phyloP scores from a whole-genome alignment of 257 asterid genomes.

The Rhazya stricta region DNA sequence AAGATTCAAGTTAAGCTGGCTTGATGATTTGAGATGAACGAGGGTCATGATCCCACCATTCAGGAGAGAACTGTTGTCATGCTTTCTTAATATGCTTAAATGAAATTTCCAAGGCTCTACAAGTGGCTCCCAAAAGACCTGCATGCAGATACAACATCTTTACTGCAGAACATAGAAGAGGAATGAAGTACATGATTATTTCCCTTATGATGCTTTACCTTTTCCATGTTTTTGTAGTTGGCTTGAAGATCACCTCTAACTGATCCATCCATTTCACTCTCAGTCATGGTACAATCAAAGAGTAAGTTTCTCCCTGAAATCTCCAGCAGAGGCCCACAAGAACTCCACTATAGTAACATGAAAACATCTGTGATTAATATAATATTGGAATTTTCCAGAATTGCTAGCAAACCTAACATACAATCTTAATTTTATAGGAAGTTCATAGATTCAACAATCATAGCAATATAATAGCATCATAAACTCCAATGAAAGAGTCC shows the following conservation, averaged over 20 bases:
- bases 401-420: neutral
- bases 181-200: conserved; percentile 2
- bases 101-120: conserved; percentile 84
- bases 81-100: conserved; percentile 51
- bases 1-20: conserved; percentile 74
- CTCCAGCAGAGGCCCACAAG: conserved; percentile 84
- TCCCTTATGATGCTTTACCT: conserved; percentile 41
- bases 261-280: conserved; percentile 51
- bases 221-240: conserved; percentile 84
- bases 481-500: neutral
- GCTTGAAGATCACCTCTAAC: conserved; percentile 70
- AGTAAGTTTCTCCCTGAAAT: conserved; percentile 45
- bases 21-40: conserved; percentile 54
- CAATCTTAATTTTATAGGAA: neutral
- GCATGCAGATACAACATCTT: conserved; percentile 16
- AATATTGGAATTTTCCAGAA: neutral
- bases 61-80: conserved; percentile 58
- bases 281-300: conserved; percentile 37
- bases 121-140: conserved; percentile 95
- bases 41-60: conserved; percentile 52
- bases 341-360: conserved; percentile 48
- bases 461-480: neutral
- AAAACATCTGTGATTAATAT: conserved; percentile 1
- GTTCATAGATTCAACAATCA: neutral
- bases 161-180: conserved; percentile 11